Percentiles rank a stretch among this genome's conserved stretches.
Evolutionary conservation across 345 rosid species (phyloP).

Genomic region (Eucalyptus pumila): DNA sequence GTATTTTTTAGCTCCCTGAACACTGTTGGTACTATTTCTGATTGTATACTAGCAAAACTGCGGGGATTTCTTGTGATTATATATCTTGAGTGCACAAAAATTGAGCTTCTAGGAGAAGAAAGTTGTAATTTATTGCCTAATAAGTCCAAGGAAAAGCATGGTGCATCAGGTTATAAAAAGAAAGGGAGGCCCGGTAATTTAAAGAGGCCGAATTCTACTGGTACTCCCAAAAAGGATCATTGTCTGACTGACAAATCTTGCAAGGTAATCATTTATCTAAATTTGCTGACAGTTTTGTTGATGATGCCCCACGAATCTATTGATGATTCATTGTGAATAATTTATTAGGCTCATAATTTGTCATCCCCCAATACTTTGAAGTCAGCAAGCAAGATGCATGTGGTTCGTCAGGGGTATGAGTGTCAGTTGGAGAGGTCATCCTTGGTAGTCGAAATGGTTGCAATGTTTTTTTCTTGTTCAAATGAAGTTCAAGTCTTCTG

Average conservation of each 20-base stretch:
- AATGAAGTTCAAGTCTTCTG: not conserved
- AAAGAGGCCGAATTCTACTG: constrained; percentile 29
- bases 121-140: constrained; percentile 24
- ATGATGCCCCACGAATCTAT: not conserved
- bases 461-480: constrained; percentile 5
- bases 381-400: constrained; percentile 20
- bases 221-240: constrained; percentile 7
- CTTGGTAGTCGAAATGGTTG: constrained; percentile 23
- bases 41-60: constrained; percentile 61
- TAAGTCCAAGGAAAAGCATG: constrained; percentile 41
- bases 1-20: constrained; percentile 60
- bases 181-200: constrained; percentile 35
- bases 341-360: not conserved
- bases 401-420: constrained; percentile 12
- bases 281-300: not conserved
- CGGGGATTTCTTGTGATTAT: constrained; percentile 61
- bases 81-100: constrained; percentile 62
- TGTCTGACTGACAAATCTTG: constrained; percentile 5
- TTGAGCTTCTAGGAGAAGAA: constrained; percentile 71
- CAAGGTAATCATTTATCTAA: constrained; percentile 31
- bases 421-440: constrained; percentile 11
- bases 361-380: constrained; percentile 1
- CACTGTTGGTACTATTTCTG: constrained; percentile 48
- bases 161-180: constrained; percentile 34
- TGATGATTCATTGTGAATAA: not conserved